These are phyloP conservation scores for Ceratobasidium sp. DNA, from an alignment of 1,284 basidiomycete species.

Conservation along the genomic window DNA sequence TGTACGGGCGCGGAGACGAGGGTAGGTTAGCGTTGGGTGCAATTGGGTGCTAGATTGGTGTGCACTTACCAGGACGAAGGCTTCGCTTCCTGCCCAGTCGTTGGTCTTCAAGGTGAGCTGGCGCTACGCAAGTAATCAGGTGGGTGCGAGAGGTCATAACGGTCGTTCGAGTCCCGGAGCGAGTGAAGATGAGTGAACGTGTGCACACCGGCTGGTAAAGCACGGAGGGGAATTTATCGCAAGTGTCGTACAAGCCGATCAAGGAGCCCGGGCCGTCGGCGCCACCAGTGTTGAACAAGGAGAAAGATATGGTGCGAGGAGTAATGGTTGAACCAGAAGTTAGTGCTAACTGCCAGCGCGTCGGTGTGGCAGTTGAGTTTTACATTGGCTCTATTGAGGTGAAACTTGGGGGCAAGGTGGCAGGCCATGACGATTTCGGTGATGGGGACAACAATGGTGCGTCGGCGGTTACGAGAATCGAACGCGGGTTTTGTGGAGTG, in stretches of 20 bases:
- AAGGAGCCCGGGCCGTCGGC: neutral
- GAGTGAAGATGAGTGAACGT: too few relatives aligned
- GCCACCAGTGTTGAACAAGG: slow-evolving; percentile 20
- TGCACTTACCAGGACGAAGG: too few relatives aligned
- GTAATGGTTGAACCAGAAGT: slow-evolving; percentile 28
- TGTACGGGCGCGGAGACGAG: too few relatives aligned
- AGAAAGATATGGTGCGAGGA: slow-evolving; percentile 6
- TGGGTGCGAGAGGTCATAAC: too few relatives aligned
- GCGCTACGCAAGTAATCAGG: too few relatives aligned
- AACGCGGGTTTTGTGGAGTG: neutral
- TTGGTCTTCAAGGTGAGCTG: too few relatives aligned
- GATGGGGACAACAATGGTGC: slow-evolving; percentile 7
- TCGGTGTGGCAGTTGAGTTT: neutral
- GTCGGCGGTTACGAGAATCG: neutral
- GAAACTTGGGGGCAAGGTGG: slow-evolving; percentile 25
- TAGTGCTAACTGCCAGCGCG: neutral
- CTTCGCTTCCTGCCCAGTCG: too few relatives aligned
- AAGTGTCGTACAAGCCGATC: neutral
- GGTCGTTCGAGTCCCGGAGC: too few relatives aligned
- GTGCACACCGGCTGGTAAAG: too few relatives aligned
- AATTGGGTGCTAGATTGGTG: too few relatives aligned
- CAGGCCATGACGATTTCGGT: slow-evolving; percentile 11
- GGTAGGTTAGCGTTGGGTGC: too few relatives aligned
- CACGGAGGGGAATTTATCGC: too few relatives aligned
- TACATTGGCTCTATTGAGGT: neutral